phyloP scores from a whole-genome alignment of 768 basidiomycete species.

The Phallus indusiatus region DNA sequence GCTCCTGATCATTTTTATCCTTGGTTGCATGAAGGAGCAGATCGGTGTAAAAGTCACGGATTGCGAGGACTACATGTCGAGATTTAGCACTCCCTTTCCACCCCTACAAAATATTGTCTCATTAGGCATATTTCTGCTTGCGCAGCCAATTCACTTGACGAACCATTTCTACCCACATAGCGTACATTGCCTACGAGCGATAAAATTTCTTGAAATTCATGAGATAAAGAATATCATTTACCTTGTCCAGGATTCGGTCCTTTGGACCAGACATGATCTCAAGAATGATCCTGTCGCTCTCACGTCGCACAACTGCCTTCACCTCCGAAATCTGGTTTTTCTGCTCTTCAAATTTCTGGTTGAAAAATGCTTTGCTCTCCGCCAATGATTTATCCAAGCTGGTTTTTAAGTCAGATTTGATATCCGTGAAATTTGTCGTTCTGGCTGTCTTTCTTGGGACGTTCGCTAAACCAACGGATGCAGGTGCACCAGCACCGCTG shows the following conservation, averaged over 20 bases:
- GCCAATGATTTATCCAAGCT: slow-evolving; percentile 21
- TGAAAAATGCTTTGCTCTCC: slow-evolving; percentile 34
- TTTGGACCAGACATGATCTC: slow-evolving; percentile 34
- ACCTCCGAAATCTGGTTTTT: slow-evolving; percentile 28
- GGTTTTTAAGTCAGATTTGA: slow-evolving; percentile 15
- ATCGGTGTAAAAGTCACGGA: background rate
- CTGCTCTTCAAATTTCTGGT: slow-evolving; percentile 38
- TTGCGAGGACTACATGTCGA: background rate
- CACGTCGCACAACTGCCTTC: slow-evolving; percentile 21
- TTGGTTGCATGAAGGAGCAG: background rate
- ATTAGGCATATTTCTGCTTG: too few relatives aligned
- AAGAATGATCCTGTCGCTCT: slow-evolving; percentile 30
- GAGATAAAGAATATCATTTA: slow-evolving; percentile 12
- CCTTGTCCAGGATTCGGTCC: slow-evolving; percentile 32
- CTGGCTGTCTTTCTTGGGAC: background rate
- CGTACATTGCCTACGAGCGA: background rate
- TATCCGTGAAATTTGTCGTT: slow-evolving; percentile 11
- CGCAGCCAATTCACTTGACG: background rate
- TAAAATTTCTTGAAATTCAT: background rate
- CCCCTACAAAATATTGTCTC: background rate
- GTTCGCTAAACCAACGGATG: background rate
- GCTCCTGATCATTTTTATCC: background rate
- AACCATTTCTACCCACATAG: background rate
- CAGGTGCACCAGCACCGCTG: background rate
- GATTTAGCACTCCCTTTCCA: background rate